These are phyloP conservation scores for Botrytis elliptica DNA, from an alignment of 2,329 filamentous ascomycete genomes.

Conservation along the genomic window DNA sequence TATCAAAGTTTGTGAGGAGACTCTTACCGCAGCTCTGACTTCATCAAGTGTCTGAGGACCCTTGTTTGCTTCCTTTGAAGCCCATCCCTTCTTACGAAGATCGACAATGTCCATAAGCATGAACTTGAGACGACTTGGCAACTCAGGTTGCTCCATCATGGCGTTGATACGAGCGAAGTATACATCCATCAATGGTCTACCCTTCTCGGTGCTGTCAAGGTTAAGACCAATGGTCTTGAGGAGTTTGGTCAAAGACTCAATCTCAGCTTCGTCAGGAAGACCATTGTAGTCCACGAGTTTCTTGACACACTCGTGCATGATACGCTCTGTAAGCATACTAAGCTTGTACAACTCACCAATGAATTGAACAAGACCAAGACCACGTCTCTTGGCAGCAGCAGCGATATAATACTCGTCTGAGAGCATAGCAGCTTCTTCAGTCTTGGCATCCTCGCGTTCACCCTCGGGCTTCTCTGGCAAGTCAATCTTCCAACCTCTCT, in stretches of 20 bases:
- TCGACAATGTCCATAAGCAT: slow-evolving; percentile 97
- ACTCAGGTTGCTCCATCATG: slow-evolving; percentile 75
- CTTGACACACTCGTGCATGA: slow-evolving; percentile 99
- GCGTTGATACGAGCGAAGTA: slow-evolving; percentile 88
- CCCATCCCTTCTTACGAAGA: slow-evolving; percentile 74
- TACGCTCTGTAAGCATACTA: slow-evolving; percentile 95
- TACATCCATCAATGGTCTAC: slow-evolving; percentile 80
- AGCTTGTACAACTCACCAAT: slow-evolving; percentile 99
- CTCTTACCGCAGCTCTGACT: slow-evolving; percentile 73
- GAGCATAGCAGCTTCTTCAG: slow-evolving; percentile 74
- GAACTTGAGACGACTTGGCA: slow-evolving; percentile 87
- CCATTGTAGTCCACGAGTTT: slow-evolving; percentile 95
- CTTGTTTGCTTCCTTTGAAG: slow-evolving; percentile 86
- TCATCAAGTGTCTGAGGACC: slow-evolving; percentile 95
- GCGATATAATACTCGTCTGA: slow-evolving; percentile 96
- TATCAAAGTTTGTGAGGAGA: neutral
- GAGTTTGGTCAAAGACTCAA: slow-evolving; percentile 92
- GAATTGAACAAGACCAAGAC: slow-evolving; percentile 97
- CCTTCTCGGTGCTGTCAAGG: slow-evolving; percentile 80
- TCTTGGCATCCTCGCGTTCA: slow-evolving; percentile 51
- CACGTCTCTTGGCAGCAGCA: slow-evolving; percentile 91
- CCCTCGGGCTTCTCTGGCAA: slow-evolving; percentile 76
- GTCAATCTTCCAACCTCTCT: slow-evolving; percentile 93
- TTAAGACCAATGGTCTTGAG: slow-evolving; percentile 87
- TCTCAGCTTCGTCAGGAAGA: slow-evolving; percentile 89